Evolutionary conservation across 495 filamentous ascomycete species (phyloP), one percentile per base, ranked within the genome.

Genomic region (Annulohypoxylon maeteangense): DNA sequence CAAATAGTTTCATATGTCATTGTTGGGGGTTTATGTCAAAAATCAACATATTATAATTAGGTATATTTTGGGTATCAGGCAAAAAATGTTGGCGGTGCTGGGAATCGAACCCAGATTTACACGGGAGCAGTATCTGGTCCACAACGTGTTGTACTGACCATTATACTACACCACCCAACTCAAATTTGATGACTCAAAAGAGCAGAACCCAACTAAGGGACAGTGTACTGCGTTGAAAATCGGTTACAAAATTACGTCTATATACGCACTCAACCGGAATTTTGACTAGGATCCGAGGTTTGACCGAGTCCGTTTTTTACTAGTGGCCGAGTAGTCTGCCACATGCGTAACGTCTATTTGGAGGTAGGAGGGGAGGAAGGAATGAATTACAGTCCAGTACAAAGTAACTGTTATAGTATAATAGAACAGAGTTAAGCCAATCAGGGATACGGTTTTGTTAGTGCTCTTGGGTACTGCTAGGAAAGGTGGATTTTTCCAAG

Each of bases 71-170:
- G n/a, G n/a, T n/a, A n/a, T n/a, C n/a, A n/a, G n/a, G n/a, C n/a
- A n/a, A n/a, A 51, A 22, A 45, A 42, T n/a, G 36, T 36, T 70
- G 67, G 67, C 67, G 67, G 67, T 65, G 53, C 67, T 70, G 67
- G 67, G 67, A 64, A 70, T 70, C 67, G 67, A 70, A 70, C 67
- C 67, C 67, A 70, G 67, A 56, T 70, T 47, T 70, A 70, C 61
- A 70, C 67, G 67, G 67, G 65, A 70, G 53, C 44, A 60, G 60
- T 61, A 55, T 61, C 38, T 18, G 7, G 55, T 62, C 67, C 67
- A 70, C 67, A 70, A 70, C 67, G 67, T 70, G 61, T 70, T 70
- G 67, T 70, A 65, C 67, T 70, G 65, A 61, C 67, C 67, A 70
- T 56, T 70, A 70, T 65, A 70, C 67, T 60, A 70, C 54, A 65